Evolutionary conservation across 768 basidiomycete genomes (phyloP).

Genomic region (Lactifluus hygrophoroides): DNA sequence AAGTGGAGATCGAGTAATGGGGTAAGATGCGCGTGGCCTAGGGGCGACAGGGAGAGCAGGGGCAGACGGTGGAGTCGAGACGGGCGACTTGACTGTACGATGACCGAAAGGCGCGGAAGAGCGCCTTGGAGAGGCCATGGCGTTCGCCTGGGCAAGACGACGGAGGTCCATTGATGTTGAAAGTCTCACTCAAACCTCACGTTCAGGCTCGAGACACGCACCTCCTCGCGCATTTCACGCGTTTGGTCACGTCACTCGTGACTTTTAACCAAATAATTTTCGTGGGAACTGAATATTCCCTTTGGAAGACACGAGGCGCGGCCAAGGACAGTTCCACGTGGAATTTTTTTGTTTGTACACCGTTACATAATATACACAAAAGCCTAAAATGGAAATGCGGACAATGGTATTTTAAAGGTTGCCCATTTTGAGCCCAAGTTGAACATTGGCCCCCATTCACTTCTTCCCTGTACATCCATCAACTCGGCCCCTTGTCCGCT

Average conservation of each 20-base stretch:
- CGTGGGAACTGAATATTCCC: conserved; percentile 12
- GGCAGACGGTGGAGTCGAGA: conserved; percentile 29
- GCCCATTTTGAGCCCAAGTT: conserved; percentile 24
- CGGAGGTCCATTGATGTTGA: conserved; percentile 41
- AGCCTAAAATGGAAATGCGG: conserved; percentile 22
- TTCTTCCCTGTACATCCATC: conserved; percentile 23
- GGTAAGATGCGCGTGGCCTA: conserved; percentile 38
- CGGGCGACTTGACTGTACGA: conserved; percentile 19
- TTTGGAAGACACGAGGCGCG: conserved; percentile 19
- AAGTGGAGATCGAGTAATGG: conserved; percentile 48
- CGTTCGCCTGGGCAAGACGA: conserved; percentile 44
- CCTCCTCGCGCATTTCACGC: conserved; percentile 9
- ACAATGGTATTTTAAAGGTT: conserved; percentile 20
- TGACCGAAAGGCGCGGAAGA: conserved; percentile 3
- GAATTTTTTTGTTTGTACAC: conserved; percentile 25
- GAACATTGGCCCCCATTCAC: conserved; percentile 23
- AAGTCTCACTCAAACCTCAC: neutral
- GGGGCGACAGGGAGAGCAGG: conserved; percentile 31
- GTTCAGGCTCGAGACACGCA: no score
- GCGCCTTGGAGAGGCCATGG: conserved; percentile 33
- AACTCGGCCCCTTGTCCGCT: conserved; percentile 18
- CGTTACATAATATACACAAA: conserved; percentile 21
- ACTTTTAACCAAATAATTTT: neutral
- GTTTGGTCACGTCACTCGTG: conserved; percentile 9
- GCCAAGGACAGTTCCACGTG: conserved; percentile 19